Evolutionary conservation across 2,329 filamentous ascomycete genomes (phyloP).

Genomic region (Penicillium sp.): DNA sequence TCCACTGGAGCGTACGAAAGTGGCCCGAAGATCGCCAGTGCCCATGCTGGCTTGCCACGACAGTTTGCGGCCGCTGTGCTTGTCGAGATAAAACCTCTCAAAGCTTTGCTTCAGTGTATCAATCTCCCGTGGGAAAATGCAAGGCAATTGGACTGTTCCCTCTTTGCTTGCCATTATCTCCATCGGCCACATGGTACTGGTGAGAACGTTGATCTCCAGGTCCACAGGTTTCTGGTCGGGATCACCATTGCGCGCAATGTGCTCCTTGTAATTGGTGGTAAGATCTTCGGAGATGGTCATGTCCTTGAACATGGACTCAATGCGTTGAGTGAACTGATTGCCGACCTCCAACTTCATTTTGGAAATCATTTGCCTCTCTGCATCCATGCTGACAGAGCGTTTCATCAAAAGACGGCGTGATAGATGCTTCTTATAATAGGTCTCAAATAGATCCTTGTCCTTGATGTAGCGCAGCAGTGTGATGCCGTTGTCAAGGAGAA

Average conservation of each 20-base stretch:
- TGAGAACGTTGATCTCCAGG: slow-evolving; percentile 79
- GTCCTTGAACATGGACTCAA: slow-evolving; percentile 98
- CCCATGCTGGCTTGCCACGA: slow-evolving; percentile 79
- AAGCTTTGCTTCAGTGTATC: slow-evolving; percentile 78
- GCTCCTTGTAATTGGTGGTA: slow-evolving; percentile 70
- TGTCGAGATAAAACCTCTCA: slow-evolving; percentile 81
- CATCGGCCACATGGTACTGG: slow-evolving; percentile 91
- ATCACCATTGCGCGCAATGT: slow-evolving; percentile 61
- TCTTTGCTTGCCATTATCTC: slow-evolving; percentile 72
- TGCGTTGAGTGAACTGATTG: slow-evolving; percentile 86
- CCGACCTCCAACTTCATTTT: slow-evolving; percentile 97
- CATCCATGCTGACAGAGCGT: slow-evolving; percentile 86
- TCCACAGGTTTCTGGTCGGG: slow-evolving; percentile 67
- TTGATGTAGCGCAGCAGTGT: slow-evolving; percentile 81
- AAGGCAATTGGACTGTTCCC: slow-evolving; percentile 49
- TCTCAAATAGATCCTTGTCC: slow-evolving; percentile 92
- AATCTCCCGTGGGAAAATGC: slow-evolving; percentile 74
- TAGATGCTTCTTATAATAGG: slow-evolving; percentile 97
- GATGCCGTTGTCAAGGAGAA: slow-evolving; percentile 84
- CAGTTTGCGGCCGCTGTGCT: slow-evolving; percentile 82
- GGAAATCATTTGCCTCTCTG: slow-evolving; percentile 91
- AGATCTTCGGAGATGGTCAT: slow-evolving; percentile 86
- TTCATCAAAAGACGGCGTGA: slow-evolving; percentile 82
- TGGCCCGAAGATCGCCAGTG: slow-evolving; percentile 81
- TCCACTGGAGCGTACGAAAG: slow-evolving; percentile 68